Evolutionary conservation across 306 rosid genomes (phyloP).

Genomic region (Macrotyloma uniflorum): DNA sequence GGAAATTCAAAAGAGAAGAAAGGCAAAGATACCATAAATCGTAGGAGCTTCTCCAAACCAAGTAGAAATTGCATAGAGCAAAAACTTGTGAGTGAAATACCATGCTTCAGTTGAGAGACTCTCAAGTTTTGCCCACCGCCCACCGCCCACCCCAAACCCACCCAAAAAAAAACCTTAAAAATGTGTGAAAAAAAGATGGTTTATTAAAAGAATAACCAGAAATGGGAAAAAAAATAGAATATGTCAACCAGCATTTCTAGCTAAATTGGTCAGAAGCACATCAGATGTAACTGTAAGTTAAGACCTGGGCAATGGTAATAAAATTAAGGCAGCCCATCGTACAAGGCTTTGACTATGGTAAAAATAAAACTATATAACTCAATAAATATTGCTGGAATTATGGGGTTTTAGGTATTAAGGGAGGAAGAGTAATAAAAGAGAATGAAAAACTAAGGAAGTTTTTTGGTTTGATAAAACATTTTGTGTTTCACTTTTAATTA

Average conservation of each 20-base stretch:
- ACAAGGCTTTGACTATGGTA: background rate
- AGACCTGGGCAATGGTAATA: background rate
- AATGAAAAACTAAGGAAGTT: background rate
- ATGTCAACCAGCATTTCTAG: background rate
- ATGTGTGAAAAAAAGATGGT: background rate
- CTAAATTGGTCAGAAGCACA: slow-evolving; percentile 7
- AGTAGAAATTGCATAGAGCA: slow-evolving; percentile 20
- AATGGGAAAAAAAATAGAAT: slow-evolving; percentile 10
- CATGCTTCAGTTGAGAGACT: background rate
- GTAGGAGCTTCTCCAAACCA: slow-evolving; percentile 7
- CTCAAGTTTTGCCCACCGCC: background rate
- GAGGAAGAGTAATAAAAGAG: background rate
- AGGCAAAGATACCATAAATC: slow-evolving; percentile 15
- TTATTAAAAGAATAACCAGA: slow-evolving; percentile 16
- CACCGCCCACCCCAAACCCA: too few relatives aligned
- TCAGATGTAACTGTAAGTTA: background rate
- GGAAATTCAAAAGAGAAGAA: background rate
- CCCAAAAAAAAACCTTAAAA: background rate
- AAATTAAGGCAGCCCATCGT: background rate
- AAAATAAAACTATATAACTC: background rate
- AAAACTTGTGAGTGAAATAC: slow-evolving; percentile 25
- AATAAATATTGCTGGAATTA: background rate
- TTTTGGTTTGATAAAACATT: too few relatives aligned
- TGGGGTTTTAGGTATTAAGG: background rate
- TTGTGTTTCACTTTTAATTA: too few relatives aligned